phyloP scores from a whole-genome alignment of 2,329 filamentous ascomycete genomes.

The Fusarium brevicatenulatum region DNA sequence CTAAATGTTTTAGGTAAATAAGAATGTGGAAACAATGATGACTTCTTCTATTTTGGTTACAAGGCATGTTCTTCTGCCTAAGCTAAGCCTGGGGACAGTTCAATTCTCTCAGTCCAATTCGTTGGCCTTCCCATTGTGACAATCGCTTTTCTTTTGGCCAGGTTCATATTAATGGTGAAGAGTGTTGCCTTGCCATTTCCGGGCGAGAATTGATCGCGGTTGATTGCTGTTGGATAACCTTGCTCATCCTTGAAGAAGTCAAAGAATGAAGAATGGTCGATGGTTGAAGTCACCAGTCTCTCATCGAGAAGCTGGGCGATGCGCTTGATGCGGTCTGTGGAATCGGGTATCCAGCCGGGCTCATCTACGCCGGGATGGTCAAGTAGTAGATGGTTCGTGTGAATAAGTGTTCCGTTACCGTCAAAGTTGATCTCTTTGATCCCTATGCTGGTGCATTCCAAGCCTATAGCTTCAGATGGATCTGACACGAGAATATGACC shows the following conservation, averaged over 20 bases:
- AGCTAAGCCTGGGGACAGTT: neutral
- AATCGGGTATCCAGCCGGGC: slow-evolving; percentile 30
- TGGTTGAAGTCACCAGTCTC: neutral
- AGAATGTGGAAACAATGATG: neutral
- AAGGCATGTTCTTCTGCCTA: no score
- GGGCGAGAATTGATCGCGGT: slow-evolving; percentile 3
- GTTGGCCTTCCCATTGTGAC: slow-evolving; percentile 29
- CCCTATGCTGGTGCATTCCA: slow-evolving; percentile 38
- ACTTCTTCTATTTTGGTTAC: no score
- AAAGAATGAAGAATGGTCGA: slow-evolving; percentile 8
- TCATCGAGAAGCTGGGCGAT: slow-evolving; percentile 12
- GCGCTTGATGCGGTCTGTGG: slow-evolving; percentile 5
- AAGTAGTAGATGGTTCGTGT: slow-evolving; percentile 36
- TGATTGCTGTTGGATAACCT: slow-evolving; percentile 32
- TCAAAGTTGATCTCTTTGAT: slow-evolving; percentile 21
- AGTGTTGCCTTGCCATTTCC: slow-evolving; percentile 19
- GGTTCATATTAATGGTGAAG: slow-evolving; percentile 38
- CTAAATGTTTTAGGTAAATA: neutral
- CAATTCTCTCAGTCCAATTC: slow-evolving; percentile 4
- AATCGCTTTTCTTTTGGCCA: neutral
- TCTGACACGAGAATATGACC: slow-evolving; percentile 36
- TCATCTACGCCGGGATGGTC: slow-evolving; percentile 29
- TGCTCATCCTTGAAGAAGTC: slow-evolving; percentile 37
- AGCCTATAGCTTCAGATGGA: slow-evolving; percentile 22
- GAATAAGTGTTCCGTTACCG: slow-evolving; percentile 11